Base-by-base conservation (phyloP, 225 moss, liverwort and hornwort genomes). In the Marchantia polymorpha region DNA sequence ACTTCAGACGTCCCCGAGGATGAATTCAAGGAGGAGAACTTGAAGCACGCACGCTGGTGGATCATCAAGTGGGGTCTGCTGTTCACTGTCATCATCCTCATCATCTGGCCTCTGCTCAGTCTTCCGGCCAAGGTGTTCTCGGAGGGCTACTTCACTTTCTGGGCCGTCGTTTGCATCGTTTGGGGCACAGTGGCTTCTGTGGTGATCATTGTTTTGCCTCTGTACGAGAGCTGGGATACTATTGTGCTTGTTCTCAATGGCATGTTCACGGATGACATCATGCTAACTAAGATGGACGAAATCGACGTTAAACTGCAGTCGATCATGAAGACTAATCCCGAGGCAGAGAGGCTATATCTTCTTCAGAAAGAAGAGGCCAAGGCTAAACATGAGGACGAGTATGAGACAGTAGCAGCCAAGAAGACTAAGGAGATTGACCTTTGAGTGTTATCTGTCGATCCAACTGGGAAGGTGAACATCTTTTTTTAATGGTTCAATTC, bases 101-200 rank as follows among this genome's bases (percentile, higher is more conserved):
- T 96, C 49, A 22, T 94, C 72, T 94, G 96, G 94, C 94, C 96
- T 27, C 48, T 92, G 1, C 70, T 94, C 61, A 89, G 92, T 3
- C 88, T 96, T 64, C 92, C 96, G 4, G 96, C 93, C 11, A 90
- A 90, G 39, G 96, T 94, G 0, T 96, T 96, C 84, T 91, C 85
- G 15, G 30, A 82, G 23, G 89, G 92, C 2, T 96, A 96, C 88
- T 96, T 96, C 88, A 87, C 94, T 12, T 86, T 96, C 87, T 96
- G 96, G 96, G 96, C 92, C 30, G 69, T 72, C 46, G 89, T 96
- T 27, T 89, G 94, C 55, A 96, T 96, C 76, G 79, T 89, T 68
- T 94, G 96, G 95, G 96, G 96, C 30, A 74, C 87, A 0, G 78
- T 94, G 0, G 94, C 90, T 8, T 91, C 92, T 1, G 73, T 85